Percentiles rank a stretch among this genome's conserved stretches.
phyloP scores from a whole-genome alignment of 1,284 basidiomycete genomes.

The Laetiporus sulphureus region DNA sequence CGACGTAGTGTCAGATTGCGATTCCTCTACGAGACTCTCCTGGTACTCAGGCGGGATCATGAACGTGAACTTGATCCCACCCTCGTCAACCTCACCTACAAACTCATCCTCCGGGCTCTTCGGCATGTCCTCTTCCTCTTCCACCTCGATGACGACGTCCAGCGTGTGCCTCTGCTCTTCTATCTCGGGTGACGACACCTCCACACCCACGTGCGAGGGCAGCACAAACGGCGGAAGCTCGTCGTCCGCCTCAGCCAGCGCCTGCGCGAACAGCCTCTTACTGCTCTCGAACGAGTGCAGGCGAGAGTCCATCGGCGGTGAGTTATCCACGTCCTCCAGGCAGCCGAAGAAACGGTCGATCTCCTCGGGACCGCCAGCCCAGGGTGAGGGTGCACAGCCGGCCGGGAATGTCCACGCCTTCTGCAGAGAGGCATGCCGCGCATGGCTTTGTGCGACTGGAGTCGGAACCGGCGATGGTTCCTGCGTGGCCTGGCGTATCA shows the following conservation, averaged over 20 bases:
- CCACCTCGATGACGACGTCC: constrained; percentile 40
- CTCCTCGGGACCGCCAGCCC: constrained; percentile 29
- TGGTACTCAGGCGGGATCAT: constrained; percentile 38
- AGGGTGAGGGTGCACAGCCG: constrained; percentile 21
- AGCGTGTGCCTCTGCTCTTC: constrained; percentile 15
- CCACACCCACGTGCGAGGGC: constrained; percentile 44
- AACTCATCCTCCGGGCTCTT: constrained; percentile 36
- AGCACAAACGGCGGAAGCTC: constrained; percentile 44
- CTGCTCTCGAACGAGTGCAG: constrained; percentile 40
- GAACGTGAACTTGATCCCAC: constrained; percentile 67
- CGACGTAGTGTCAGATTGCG: constrained; percentile 14
- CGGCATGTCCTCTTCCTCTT: constrained; percentile 27
- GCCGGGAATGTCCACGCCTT: constrained; percentile 69
- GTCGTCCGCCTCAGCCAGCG: constrained; percentile 37
- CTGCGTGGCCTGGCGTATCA: constrained; percentile 22
- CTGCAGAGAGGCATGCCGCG: constrained; percentile 42
- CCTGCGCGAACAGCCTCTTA: constrained; percentile 50
- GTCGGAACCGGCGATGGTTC: constrained; percentile 27
- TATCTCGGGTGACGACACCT: constrained; percentile 27
- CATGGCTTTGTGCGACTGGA: constrained; percentile 26
- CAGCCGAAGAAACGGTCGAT: constrained; percentile 72
- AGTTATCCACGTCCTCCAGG: constrained; percentile 52
- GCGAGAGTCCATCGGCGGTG: constrained; percentile 30
- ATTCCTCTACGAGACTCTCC: constrained; percentile 9
- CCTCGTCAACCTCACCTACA: constrained; percentile 42